Conservation (phyloP, 305 asterid genomes). For the Andrographis paniculata region DNA sequence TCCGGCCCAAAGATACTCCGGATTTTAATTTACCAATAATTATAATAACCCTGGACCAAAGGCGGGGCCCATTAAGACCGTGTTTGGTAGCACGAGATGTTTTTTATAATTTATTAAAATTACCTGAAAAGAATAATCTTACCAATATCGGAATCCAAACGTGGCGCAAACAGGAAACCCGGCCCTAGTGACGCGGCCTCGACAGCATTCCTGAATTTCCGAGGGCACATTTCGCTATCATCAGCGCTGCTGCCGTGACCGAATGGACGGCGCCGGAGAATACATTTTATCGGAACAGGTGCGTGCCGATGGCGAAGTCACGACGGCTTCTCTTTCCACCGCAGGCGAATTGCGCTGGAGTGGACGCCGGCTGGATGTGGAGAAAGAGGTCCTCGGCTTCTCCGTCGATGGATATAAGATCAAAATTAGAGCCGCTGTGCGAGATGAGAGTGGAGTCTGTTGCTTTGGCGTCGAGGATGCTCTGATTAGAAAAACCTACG, state of each 20-base stretch:
- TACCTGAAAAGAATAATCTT: too few relatives aligned
- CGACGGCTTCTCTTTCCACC: conserved; percentile 43
- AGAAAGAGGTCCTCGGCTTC: conserved; percentile 69
- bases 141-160: too few relatives aligned
- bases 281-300: conserved; percentile 44
- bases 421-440: conserved; percentile 42
- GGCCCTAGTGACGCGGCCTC: too few relatives aligned
- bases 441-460: conserved; percentile 35
- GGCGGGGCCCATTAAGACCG: too few relatives aligned
- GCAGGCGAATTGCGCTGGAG: conserved; percentile 56
- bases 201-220: background rate
- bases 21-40: too few relatives aligned
- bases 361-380: conserved; percentile 39
- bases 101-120: too few relatives aligned
- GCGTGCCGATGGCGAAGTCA: conserved; percentile 29
- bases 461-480: conserved; percentile 23
- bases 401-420: conserved; percentile 45
- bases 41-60: too few relatives aligned
- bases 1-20: too few relatives aligned
- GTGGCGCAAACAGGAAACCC: too few relatives aligned
- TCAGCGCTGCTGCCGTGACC: conserved; percentile 15
- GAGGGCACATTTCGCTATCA: background rate
- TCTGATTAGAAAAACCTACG: conserved; percentile 42
- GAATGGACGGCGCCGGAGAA: conserved; percentile 39
- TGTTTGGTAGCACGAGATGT: too few relatives aligned